These are phyloP conservation scores for Lipomyces mesembrius DNA, from an alignment of 805 yeast genomes.

Conservation along the genomic window DNA sequence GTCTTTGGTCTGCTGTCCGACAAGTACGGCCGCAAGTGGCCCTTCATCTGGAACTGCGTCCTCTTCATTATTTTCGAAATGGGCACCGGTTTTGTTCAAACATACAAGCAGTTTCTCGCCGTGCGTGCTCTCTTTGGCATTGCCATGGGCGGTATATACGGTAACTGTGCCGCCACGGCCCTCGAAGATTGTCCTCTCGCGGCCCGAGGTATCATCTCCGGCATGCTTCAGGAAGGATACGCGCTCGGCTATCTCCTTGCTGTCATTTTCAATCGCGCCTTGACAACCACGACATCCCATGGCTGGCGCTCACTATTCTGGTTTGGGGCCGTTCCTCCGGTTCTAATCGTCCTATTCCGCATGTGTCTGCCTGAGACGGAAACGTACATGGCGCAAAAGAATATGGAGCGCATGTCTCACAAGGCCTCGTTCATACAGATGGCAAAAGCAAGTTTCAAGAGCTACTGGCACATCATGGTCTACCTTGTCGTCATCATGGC, in stretches of 20 bases:
- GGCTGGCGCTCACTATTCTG: conserved; percentile 76
- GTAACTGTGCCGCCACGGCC: conserved; percentile 67
- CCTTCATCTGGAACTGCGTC: conserved; percentile 58
- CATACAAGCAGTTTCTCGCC: conserved; percentile 61
- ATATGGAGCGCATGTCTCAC: conserved; percentile 13
- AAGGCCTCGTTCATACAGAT: conserved; percentile 23
- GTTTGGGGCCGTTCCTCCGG: conserved; percentile 73
- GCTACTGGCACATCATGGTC: conserved; percentile 64
- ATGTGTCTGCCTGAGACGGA: conserved; percentile 63
- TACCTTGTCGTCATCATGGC: conserved; percentile 67
- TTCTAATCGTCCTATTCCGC: conserved; percentile 63
- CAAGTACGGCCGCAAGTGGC: conserved; percentile 69
- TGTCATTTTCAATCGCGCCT: conserved; percentile 67
- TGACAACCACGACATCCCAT: conserved; percentile 51
- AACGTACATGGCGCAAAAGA: conserved; percentile 26
- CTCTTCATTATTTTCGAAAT: conserved; percentile 62
- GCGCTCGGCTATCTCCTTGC: conserved; percentile 71
- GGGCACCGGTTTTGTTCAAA: conserved; percentile 68
- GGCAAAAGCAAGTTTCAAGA: conserved; percentile 49
- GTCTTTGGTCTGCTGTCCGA: conserved; percentile 67
- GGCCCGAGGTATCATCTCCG: conserved; percentile 66
- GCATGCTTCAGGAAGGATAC: conserved; percentile 81
- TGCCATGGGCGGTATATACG: conserved; percentile 74
- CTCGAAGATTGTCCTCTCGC: conserved; percentile 65
- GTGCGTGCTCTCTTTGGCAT: conserved; percentile 69